Conservation (phyloP, 768 basidiomycete genomes). For the Rhizopogon vinicolor region DNA sequence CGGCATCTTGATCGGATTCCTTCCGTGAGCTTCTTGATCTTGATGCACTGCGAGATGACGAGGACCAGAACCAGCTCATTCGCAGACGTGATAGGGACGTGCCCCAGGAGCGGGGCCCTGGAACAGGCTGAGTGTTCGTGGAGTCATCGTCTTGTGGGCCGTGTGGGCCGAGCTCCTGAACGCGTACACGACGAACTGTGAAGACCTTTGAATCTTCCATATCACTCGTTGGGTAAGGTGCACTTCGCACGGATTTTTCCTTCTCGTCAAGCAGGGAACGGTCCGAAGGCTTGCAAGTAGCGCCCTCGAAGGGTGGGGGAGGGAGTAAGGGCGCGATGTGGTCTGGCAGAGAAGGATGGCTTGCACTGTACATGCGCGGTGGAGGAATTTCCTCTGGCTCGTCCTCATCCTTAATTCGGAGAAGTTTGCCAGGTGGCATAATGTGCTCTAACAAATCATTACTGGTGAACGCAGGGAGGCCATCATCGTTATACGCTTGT, state of each 20-base stretch:
- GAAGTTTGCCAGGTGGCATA: constrained; percentile 30
- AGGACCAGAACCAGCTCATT: constrained; percentile 53
- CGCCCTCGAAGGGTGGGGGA: constrained; percentile 33
- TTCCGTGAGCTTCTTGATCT: constrained; percentile 17
- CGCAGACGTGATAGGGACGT: constrained; percentile 43
- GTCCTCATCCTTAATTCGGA: constrained; percentile 31
- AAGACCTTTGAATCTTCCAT: constrained; percentile 28
- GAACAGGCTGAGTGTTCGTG: constrained; percentile 5
- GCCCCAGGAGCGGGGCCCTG: constrained; percentile 30
- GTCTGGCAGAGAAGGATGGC: constrained; percentile 21
- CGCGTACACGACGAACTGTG: constrained; percentile 35
- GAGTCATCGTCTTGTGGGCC: constrained; percentile 18
- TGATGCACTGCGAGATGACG: constrained; percentile 26
- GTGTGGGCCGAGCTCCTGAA: constrained; percentile 27
- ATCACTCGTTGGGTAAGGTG: constrained; percentile 29
- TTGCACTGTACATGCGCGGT: constrained; percentile 24
- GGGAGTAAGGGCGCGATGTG: constrained; percentile 32
- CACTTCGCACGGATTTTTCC: constrained; percentile 28
- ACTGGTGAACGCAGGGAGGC: constrained; percentile 20
- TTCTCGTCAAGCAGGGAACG: constrained; percentile 23
- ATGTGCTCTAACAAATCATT: constrained; percentile 31
- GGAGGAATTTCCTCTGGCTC: constrained; percentile 15
- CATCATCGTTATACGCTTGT: constrained; percentile 24
- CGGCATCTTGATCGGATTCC: constrained; percentile 40
- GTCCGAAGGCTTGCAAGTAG: constrained; percentile 13